Evolutionary conservation across 2,329 filamentous ascomycete species (phyloP), one percentile per base, ranked within the genome.

Genomic region (Bipolaris cookei): DNA sequence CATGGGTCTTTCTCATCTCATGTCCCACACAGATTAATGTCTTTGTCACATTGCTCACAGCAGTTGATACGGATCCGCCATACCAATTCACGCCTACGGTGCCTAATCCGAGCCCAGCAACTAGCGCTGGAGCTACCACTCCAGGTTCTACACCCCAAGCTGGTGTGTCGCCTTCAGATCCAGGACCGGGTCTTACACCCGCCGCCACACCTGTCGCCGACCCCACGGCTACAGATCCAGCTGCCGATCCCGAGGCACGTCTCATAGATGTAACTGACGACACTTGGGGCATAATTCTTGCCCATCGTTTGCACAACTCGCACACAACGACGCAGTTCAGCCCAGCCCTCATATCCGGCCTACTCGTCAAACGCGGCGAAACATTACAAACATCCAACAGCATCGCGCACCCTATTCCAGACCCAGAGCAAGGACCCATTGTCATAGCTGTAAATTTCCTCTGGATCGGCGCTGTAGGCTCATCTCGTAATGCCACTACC

Each of bases 251-350:
- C 1, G 90, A 93, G 55, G 85, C 88, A 0, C 84, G 88, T 18
- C 83, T 96, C 10, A 78, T 90, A 16, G 90, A 95, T 68, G 76
- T 85, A 1, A 87, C 87, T 1, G 91, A 95, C 66, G 89, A 91
- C 61, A 89, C 86, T 0, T 94, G 89, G 88, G 90, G 88, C 18
- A 84, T 90, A 4, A 80, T 95, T 14, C 82, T 90, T 39, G 83
- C 85, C 1, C 88, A 91, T 70, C 82, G 77, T n/a, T 63, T 74
- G 0, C 77, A 71, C 68, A 78, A 73, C 61, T 73, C 70, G 34
- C 69, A 72, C 52, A 74, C 73, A 0, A 68, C 70, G 35, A 66
- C 68, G 56, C 68, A 74, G 58, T 72, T 73, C 65, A 67, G 70
- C 25, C 70, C 74, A 13, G 72, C 72, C 4, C 70, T 81, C 16